These are phyloP conservation scores for Leonotis leonurus DNA, from an alignment of 257 asterid genomes.

Conservation along the genomic window DNA sequence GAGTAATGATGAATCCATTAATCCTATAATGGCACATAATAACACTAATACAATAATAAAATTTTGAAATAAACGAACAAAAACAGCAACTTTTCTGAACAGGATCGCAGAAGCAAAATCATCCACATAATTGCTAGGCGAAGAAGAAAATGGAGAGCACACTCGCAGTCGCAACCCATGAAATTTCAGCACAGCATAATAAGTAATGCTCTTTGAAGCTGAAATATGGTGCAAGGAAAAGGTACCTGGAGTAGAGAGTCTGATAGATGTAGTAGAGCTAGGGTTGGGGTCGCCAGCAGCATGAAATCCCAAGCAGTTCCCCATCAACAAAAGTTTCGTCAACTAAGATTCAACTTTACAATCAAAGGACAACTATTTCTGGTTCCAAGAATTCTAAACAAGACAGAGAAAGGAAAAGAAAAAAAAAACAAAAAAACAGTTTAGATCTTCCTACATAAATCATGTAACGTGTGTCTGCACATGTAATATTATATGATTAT, in stretches of 20 bases:
- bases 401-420: neutral
- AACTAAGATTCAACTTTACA: neutral
- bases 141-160: neutral
- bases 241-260: slow-evolving; percentile 55
- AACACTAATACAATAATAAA: neutral
- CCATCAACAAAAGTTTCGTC: slow-evolving; percentile 38
- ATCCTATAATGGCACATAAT: neutral
- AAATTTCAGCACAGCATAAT: slow-evolving; percentile 17
- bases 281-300: slow-evolving; percentile 34
- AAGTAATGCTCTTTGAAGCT: neutral
- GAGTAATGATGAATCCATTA: too few species aligned
- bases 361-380: slow-evolving; percentile 13
- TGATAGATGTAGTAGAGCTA: slow-evolving; percentile 23
- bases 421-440: too few species aligned
- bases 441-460: neutral
- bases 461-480: neutral
- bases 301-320: slow-evolving; percentile 76
- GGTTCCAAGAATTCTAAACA: neutral
- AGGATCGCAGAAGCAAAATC: neutral
- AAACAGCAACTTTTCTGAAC: neutral
- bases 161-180: neutral
- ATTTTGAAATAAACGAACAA: neutral
- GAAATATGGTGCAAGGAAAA: slow-evolving; percentile 2
- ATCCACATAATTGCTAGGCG: slow-evolving; percentile 1
- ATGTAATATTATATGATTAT: neutral